phyloP scores from a whole-genome alignment of 169 alveolate genomes.

The Eimeria acervulina region DNA sequence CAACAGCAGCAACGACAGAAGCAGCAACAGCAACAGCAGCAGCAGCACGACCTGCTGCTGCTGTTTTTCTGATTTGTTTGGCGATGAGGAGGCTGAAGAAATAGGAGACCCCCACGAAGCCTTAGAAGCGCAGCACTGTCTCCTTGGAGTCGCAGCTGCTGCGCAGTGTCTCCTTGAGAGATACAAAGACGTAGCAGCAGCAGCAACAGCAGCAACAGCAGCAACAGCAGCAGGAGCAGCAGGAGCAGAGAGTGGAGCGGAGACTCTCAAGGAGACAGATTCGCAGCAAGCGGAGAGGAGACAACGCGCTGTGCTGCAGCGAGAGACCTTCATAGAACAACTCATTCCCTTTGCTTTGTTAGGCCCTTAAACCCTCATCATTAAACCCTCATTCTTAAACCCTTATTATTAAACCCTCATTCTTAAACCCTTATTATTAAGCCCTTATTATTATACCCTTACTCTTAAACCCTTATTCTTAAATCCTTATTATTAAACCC shows the following conservation, averaged over 20 bases:
- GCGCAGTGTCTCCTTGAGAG: neutral
- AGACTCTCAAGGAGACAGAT: neutral
- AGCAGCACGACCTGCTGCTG: neutral
- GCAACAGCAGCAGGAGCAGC: constrained; percentile 35
- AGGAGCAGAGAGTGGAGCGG: neutral
- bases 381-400: too few species aligned
- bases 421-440: too few species aligned
- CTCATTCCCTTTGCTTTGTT: constrained; percentile 10
- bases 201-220: neutral
- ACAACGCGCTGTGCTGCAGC: neutral
- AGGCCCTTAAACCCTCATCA: neutral
- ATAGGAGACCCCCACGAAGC: neutral
- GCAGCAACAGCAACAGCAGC: neutral
- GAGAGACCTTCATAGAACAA: neutral
- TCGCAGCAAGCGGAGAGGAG: constrained; percentile 3
- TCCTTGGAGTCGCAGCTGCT: neutral
- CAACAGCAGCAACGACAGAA: neutral
- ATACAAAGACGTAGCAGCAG: neutral
- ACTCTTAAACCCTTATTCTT: too few species aligned
- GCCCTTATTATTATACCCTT: too few species aligned
- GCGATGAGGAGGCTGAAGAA: neutral
- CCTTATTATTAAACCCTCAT: too few species aligned
- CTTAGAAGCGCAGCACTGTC: neutral
- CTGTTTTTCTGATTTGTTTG: neutral
- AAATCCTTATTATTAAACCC: too few species aligned